Evolutionary conservation across 1,139 yeast species (phyloP).

Genomic region (Hyphopichia khmerensis): DNA sequence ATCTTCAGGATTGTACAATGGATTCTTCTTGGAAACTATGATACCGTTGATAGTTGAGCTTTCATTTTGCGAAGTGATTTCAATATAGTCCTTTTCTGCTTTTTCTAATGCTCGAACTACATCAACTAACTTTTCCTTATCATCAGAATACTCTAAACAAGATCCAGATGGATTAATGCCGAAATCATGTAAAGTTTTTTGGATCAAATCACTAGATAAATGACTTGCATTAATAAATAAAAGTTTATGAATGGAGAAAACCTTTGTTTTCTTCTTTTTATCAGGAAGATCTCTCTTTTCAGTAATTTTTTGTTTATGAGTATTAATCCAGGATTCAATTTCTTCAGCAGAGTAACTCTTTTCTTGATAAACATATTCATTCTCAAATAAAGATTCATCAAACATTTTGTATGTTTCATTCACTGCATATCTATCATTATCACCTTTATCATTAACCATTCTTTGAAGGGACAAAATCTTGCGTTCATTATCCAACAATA

Average conservation of each 20-base stretch:
- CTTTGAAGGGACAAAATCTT: constrained; percentile 76
- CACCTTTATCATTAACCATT: constrained; percentile 70
- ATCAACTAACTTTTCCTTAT: constrained; percentile 15
- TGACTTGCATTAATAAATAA: constrained; percentile 69
- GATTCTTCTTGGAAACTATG: constrained; percentile 64
- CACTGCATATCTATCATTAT: constrained; percentile 62
- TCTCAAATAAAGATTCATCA: constrained; percentile 48
- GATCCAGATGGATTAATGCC: constrained; percentile 47
- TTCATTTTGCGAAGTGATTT: constrained; percentile 18
- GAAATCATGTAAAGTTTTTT: constrained; percentile 47
- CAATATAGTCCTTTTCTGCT: constrained; percentile 43
- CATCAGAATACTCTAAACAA: constrained; percentile 34
- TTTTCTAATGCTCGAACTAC: constrained; percentile 47
- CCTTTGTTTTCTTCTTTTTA: constrained; percentile 36
- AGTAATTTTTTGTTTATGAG: constrained; percentile 31
- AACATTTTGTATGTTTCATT: constrained; percentile 69
- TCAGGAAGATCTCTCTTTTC: constrained; percentile 6
- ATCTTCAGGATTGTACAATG: constrained; percentile 38
- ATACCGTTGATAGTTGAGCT: constrained; percentile 49
- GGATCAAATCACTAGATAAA: constrained; percentile 75
- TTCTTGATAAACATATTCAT: constrained; percentile 13
- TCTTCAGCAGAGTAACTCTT: constrained; percentile 28
- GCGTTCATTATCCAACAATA: constrained; percentile 66
- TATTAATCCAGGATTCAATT: constrained; percentile 51
- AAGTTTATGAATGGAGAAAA: constrained; percentile 66